These are phyloP conservation scores for Nannochloris sp. DNA, from an alignment of 139 green algal species.

Conservation along the genomic window DNA sequence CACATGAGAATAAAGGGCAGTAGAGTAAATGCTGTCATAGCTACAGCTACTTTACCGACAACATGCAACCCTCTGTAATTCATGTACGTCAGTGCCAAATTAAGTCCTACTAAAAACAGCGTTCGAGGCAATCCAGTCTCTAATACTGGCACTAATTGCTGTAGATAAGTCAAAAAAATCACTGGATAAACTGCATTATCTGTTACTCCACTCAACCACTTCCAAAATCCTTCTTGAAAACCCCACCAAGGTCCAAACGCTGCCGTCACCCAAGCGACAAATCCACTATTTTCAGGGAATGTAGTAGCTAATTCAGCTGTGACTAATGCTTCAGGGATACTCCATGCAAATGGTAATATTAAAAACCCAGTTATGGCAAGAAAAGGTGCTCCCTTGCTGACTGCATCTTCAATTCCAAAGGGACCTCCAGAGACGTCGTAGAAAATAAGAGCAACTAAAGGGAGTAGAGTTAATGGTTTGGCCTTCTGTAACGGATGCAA, in stretches of 20 bases:
- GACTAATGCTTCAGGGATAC: slow-evolving; percentile 85
- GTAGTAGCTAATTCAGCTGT: slow-evolving; percentile 86
- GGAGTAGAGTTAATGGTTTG: slow-evolving; percentile 70
- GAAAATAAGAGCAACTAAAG: slow-evolving; percentile 91
- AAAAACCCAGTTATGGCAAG: slow-evolving; percentile 77
- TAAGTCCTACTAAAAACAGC: slow-evolving; percentile 50
- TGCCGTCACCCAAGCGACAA: slow-evolving; percentile 91
- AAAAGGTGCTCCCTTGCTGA: slow-evolving; percentile 66
- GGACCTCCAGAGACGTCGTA: slow-evolving; percentile 93
- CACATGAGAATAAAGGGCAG: slow-evolving; percentile 79
- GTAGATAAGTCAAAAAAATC: slow-evolving; percentile 87
- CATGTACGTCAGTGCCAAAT: slow-evolving; percentile 64
- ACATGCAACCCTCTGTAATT: slow-evolving; percentile 89
- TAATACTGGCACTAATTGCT: slow-evolving; percentile 19
- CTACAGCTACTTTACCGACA: slow-evolving; percentile 73
- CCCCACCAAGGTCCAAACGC: slow-evolving; percentile 96
- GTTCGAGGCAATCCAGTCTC: not conserved
- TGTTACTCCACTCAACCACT: slow-evolving; percentile 85
- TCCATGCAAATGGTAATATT: slow-evolving; percentile 82
- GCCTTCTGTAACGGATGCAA: slow-evolving; percentile 1
- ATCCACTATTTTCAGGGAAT: slow-evolving; percentile 92
- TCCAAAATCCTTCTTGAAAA: slow-evolving; percentile 91
- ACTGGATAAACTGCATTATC: slow-evolving; percentile 96
- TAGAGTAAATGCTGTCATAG: slow-evolving; percentile 68
- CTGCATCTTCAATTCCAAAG: slow-evolving; percentile 89